Conservation (phyloP, 805 yeast genomes). For the Crinitomyces ghanaensis region DNA sequence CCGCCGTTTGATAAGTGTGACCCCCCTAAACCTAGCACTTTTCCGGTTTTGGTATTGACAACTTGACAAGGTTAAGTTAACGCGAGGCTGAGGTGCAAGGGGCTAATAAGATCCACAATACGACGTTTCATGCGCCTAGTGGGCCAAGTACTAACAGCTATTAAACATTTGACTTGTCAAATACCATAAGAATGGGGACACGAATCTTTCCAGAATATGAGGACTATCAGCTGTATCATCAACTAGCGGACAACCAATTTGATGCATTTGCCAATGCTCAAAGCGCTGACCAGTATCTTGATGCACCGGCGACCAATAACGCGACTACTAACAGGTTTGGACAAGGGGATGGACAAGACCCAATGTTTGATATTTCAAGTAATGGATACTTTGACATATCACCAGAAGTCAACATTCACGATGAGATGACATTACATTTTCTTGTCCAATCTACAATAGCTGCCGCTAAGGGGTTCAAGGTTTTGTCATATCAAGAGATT, state of each 20-base stretch:
- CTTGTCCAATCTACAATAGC: slow-evolving; percentile 20
- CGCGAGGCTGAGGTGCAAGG: too few relatives aligned
- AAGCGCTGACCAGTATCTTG: slow-evolving; percentile 14
- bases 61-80: too few relatives aligned
- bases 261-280: slow-evolving; percentile 13
- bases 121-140: too few relatives aligned
- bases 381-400: slow-evolving; percentile 16
- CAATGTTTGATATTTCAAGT: slow-evolving; percentile 7
- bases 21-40: too few relatives aligned
- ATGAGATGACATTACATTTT: slow-evolving; percentile 18
- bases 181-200: too few relatives aligned
- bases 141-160: too few relatives aligned
- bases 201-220: slow-evolving; percentile 6
- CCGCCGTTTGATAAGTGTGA: too few relatives aligned
- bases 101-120: too few relatives aligned
- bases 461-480: slow-evolving; percentile 17
- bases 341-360: neutral
- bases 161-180: too few relatives aligned
- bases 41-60: too few relatives aligned
- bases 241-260: slow-evolving; percentile 3
- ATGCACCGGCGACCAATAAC: slow-evolving; percentile 11
- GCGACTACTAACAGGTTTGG: neutral
- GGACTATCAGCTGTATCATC: slow-evolving; percentile 5
- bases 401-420: slow-evolving; percentile 16
- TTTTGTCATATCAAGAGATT: slow-evolving; percentile 19